Evolutionary conservation across 176 grass and related monocot genomes (phyloP).

Genomic region (Pontederia paniculata): DNA sequence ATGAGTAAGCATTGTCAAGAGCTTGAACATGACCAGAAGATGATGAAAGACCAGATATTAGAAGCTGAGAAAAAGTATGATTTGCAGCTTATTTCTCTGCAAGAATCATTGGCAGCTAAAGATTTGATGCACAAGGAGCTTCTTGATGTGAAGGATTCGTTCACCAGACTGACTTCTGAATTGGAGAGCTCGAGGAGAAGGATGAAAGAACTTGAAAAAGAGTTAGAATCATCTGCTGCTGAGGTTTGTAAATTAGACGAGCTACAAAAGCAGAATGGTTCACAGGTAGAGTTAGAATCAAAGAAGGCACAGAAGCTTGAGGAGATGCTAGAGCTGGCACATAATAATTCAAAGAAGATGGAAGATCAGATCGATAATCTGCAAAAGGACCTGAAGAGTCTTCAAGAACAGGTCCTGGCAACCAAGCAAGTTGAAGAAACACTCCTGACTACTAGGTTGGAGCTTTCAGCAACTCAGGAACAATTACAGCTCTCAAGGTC

Average conservation of each 20-base stretch:
- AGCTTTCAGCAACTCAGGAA: slow-evolving; percentile 51
- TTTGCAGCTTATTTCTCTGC: slow-evolving; percentile 34
- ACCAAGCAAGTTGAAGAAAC: slow-evolving; percentile 55
- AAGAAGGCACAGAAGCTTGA: slow-evolving; percentile 64
- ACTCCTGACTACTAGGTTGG: slow-evolving; percentile 34
- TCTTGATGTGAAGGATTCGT: slow-evolving; percentile 35
- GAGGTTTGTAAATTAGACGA: slow-evolving; percentile 55
- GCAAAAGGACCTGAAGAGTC: slow-evolving; percentile 49
- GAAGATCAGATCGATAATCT: slow-evolving; percentile 51
- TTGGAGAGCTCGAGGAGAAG: slow-evolving; percentile 46
- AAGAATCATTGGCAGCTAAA: slow-evolving; percentile 51
- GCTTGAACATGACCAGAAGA: slow-evolving; percentile 59
- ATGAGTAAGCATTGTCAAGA: slow-evolving; percentile 48
- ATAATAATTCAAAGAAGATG: slow-evolving; percentile 54
- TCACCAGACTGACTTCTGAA: slow-evolving; percentile 34
- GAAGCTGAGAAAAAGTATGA: slow-evolving; percentile 68
- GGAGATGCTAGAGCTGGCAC: slow-evolving; percentile 50
- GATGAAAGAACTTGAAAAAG: slow-evolving; percentile 42
- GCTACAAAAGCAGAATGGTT: slow-evolving; percentile 44
- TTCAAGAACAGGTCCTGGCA: slow-evolving; percentile 39
- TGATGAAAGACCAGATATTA: slow-evolving; percentile 31
- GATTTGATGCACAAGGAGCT: slow-evolving; percentile 51
- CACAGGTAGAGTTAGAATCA: slow-evolving; percentile 45
- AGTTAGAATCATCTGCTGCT: slow-evolving; percentile 35
- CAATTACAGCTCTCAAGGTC: slow-evolving; percentile 17